phyloP scores from a whole-genome alignment of 495 filamentous ascomycete species.

The Daldinia childiae region DNA sequence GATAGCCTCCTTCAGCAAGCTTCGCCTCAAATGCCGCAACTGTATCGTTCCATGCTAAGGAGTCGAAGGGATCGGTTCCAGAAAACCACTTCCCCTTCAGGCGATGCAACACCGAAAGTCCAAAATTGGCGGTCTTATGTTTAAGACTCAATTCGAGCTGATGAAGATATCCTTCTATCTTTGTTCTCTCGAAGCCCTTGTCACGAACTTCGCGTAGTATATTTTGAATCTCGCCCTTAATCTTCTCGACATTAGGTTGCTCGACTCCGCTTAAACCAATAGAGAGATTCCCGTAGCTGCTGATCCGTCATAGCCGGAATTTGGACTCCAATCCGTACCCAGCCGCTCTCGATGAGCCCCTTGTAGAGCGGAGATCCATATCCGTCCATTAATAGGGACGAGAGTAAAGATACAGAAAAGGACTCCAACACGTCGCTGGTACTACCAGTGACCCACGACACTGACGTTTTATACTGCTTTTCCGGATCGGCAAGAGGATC shows the following conservation, averaged over 20 bases:
- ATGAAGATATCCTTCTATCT: conserved; percentile 92
- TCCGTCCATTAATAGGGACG: conserved; percentile 85
- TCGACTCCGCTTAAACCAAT: conserved; percentile 88
- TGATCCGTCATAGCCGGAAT: conserved; percentile 87
- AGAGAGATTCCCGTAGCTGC: conserved; percentile 80
- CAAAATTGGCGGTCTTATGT: conserved; percentile 95
- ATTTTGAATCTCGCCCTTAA: conserved; percentile 75
- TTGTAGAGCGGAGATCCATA: conserved; percentile 95
- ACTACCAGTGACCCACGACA: conserved; percentile 90
- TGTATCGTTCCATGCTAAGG: conserved; percentile 88
- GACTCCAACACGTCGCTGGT: conserved; percentile 82
- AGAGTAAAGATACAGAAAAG: conserved; percentile 83
- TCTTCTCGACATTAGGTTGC: conserved; percentile 76
- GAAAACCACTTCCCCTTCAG: conserved; percentile 94
- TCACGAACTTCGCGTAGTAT: conserved; percentile 71
- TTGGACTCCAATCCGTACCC: conserved; percentile 91
- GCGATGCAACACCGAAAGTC: conserved; percentile 87
- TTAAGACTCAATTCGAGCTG: conserved; percentile 89
- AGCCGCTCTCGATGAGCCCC: conserved; percentile 87
- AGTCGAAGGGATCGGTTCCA: conserved; percentile 89
- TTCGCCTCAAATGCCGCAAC: conserved; percentile 79
- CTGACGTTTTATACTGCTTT: conserved; percentile 91
- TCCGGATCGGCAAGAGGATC: conserved; percentile 87
- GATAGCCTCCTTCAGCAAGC: conserved; percentile 75
- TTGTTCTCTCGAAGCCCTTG: conserved; percentile 84